A percentile compares a stretch with the other conserved stretches of the same genome.
These are phyloP conservation scores for Tylopilus sp. DNA, from an alignment of 768 basidiomycete species.

Conservation along the genomic window DNA sequence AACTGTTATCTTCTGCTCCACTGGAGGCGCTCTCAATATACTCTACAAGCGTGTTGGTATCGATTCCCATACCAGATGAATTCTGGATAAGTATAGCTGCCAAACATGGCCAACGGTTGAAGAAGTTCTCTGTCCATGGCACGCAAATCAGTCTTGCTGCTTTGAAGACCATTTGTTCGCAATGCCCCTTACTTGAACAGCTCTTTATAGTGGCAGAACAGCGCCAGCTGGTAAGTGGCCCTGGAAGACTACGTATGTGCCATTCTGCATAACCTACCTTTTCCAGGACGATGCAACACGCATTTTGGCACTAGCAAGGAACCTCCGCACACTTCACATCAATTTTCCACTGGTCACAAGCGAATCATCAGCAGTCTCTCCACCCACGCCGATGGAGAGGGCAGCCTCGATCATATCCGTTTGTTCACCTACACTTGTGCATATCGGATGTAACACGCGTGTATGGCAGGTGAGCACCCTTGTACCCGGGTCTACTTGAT, in stretches of 20 bases:
- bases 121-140: conserved; percentile 59
- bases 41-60: conserved; percentile 40
- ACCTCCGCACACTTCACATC: conserved; percentile 58
- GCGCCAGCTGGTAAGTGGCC: conserved; percentile 38
- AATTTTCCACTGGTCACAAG: conserved; percentile 39
- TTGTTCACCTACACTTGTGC: conserved; percentile 50
- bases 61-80: conserved; percentile 38
- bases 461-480: conserved; percentile 60
- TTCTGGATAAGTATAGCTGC: conserved; percentile 52
- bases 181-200: conserved; percentile 54
- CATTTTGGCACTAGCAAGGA: conserved; percentile 42
- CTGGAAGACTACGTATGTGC: too few species aligned
- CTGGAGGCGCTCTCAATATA: conserved; percentile 65
- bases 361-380: conserved; percentile 15
- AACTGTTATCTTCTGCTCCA: conserved; percentile 46
- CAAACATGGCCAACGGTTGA: conserved; percentile 49
- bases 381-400: conserved; percentile 26
- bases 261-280: background rate
- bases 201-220: conserved; percentile 59
- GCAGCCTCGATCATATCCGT: conserved; percentile 44
- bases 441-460: conserved; percentile 64
- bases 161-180: conserved; percentile 51
- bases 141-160: conserved; percentile 51
- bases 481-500: background rate
- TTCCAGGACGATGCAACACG: conserved; percentile 19